Base-by-base conservation (phyloP, 2,329 filamentous ascomycete genomes). In the Hortaea werneckii region DNA sequence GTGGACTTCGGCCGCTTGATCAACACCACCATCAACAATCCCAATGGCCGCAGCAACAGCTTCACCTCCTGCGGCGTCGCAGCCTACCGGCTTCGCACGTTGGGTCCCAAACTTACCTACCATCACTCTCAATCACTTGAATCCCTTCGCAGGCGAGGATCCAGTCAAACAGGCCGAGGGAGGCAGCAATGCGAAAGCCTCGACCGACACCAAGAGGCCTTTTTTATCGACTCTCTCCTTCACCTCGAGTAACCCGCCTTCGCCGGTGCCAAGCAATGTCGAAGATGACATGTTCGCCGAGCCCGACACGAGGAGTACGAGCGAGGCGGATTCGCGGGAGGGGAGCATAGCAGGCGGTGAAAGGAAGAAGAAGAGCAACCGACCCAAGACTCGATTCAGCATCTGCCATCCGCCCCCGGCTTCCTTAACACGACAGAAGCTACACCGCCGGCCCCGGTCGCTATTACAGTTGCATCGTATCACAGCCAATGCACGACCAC, bases 381-480 rank as follows among this genome's bases (percentile, higher is more conserved):
- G 78, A 48, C 75, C 72, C 43, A 80, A 77, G 58, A 85, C 80
- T 2, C 74, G 72, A 5, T 87, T 77, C 61, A 72, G 78, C 44
- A 71, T 88, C 37, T 84, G 82, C 38, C 82, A 83, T 52, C 83
- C 85, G 0, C 82, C 48, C 71, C 83, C 51, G 69, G 74, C 56
- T 60, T 77, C 50, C 67, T 75, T 52, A 69, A 72, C 58, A 75
- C 58, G 66, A 43, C 64, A 80, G 58, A 83, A 83, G 58, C 71
- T 83, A 10, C 78, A 82, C 55, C 71, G 84, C 29, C 77, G 83
- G 11, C 83, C 84, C 8, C 78, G 78, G 43, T 67, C 87, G 12
- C 67, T 87, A 5, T 72, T 89, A 5, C 85, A 90, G 62, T 68
- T 89, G 11, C 85, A 88, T 58, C 74, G 78, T 47, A 62, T 87